Conservation (phyloP, 2,329 filamentous ascomycete genomes). For the Exophiala sideris region DNA sequence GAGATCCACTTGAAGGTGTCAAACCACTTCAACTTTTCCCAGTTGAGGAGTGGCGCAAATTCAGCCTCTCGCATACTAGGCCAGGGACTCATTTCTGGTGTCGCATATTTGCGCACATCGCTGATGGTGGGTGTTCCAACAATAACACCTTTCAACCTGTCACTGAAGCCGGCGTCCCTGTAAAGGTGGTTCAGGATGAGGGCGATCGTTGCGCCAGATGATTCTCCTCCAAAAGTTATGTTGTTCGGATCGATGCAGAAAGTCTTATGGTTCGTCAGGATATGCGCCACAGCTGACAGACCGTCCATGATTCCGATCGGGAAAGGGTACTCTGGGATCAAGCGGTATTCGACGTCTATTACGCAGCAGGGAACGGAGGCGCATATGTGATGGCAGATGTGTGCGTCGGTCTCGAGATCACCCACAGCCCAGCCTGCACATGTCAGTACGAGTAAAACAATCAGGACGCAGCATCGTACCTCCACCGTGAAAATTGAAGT, state of each 20-base stretch:
- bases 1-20: conserved; percentile 30
- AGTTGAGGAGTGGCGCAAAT: conserved; percentile 26
- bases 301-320: conserved; percentile 28
- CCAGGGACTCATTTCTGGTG: conserved; percentile 28
- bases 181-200: conserved; percentile 26
- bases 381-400: conserved; percentile 29
- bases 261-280: conserved; percentile 27
- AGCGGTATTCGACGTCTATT: conserved; percentile 28
- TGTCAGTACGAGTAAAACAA: conserved; percentile 1
- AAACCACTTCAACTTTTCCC: conserved; percentile 29
- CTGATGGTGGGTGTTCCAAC: conserved; percentile 28
- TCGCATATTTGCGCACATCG: conserved; percentile 26
- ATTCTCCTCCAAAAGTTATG: conserved; percentile 28
- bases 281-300: conserved; percentile 23
- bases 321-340: conserved; percentile 28
- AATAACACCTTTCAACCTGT: conserved; percentile 25
- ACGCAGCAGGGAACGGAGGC: conserved; percentile 28
- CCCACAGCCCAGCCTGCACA: conserved; percentile 26
- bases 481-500: conserved; percentile 30
- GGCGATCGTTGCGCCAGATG: conserved; percentile 27
- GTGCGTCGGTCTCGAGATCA: conserved; percentile 28
- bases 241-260: conserved; percentile 27
- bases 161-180: conserved; percentile 20
- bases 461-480: conserved; percentile 13
- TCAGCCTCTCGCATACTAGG: conserved; percentile 27